A percentile compares a stretch with the other conserved stretches of the same genome.
phyloP scores from a whole-genome alignment of 2,329 filamentous ascomycete genomes.

The Acarospora socialis region DNA sequence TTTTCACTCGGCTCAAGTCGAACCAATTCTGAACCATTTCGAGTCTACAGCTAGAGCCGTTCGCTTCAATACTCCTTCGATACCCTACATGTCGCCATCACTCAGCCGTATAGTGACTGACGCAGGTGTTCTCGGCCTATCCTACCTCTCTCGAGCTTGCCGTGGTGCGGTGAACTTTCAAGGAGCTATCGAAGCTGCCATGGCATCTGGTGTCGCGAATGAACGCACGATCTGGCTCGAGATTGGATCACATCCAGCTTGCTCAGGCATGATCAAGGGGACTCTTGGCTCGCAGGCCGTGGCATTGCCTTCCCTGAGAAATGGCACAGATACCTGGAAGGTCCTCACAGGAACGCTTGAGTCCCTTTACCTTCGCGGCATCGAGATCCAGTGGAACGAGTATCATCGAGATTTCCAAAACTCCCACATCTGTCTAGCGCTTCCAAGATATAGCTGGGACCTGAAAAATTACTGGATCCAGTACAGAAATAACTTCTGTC shows the following conservation, averaged over 20 bases:
- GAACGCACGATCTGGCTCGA: constrained; percentile 3
- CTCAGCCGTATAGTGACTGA: no score
- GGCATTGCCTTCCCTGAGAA: constrained; percentile 46
- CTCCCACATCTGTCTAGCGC: constrained; percentile 44
- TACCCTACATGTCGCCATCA: no score
- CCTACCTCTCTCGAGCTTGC: no score
- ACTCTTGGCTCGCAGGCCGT: constrained; percentile 41
- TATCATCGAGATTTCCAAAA: constrained; percentile 49
- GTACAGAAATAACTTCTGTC: constrained; percentile 56
- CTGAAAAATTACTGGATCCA: constrained; percentile 60
- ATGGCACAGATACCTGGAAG: constrained; percentile 49
- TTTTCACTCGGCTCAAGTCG: constrained; percentile 52
- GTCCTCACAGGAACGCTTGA: constrained; percentile 45
- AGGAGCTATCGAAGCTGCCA: constrained; percentile 2
- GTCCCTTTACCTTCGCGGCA: constrained; percentile 46
- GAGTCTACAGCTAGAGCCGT: constrained; percentile 35
- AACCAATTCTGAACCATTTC: constrained; percentile 47
- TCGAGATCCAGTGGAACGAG: constrained; percentile 56
- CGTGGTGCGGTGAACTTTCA: no score
- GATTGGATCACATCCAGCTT: constrained; percentile 5
- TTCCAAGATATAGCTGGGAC: constrained; percentile 56
- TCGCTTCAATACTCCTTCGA: no score
- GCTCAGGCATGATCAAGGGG: constrained; percentile 48
- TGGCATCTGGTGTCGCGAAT: not conserved
- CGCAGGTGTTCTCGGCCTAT: no score